Conservation (phyloP, 2,329 filamentous ascomycete species). For the Fragosphaeria purpurea region DNA sequence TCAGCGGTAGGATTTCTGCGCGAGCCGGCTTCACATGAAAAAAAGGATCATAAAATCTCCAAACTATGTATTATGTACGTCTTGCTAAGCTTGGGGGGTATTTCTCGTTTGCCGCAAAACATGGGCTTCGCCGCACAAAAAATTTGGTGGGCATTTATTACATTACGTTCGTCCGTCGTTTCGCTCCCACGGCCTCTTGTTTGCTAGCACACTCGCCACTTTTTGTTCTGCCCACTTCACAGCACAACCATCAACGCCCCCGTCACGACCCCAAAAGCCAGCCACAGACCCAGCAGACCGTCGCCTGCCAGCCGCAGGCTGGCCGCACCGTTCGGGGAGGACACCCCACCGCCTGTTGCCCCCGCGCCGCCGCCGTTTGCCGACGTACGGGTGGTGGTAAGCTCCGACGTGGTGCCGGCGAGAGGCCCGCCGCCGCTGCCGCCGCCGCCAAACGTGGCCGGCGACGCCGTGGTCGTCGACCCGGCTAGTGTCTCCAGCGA, state of each 20-base stretch:
- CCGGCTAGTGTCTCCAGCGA: slow-evolving; percentile 15
- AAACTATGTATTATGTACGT: too few relatives aligned
- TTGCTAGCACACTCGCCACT: too few relatives aligned
- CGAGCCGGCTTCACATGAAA: too few relatives aligned
- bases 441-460: background rate
- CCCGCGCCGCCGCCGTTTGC: background rate
- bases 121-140: too few relatives aligned
- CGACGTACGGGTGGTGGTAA: background rate
- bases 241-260: slow-evolving; percentile 5
- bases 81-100: too few relatives aligned
- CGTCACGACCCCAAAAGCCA: background rate
- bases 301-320: background rate
- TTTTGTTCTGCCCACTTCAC: background rate
- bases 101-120: too few relatives aligned
- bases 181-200: too few relatives aligned
- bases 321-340: background rate
- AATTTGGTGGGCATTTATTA: too few relatives aligned
- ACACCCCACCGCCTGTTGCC: background rate
- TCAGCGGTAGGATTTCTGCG: too few relatives aligned
- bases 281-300: background rate
- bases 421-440: background rate
- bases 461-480: slow-evolving; percentile 7
- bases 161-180: too few relatives aligned
- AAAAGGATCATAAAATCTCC: too few relatives aligned
- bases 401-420: background rate